Conservation (phyloP, 2,329 filamentous ascomycete genomes). For the Aspergillus carbonarius region DNA sequence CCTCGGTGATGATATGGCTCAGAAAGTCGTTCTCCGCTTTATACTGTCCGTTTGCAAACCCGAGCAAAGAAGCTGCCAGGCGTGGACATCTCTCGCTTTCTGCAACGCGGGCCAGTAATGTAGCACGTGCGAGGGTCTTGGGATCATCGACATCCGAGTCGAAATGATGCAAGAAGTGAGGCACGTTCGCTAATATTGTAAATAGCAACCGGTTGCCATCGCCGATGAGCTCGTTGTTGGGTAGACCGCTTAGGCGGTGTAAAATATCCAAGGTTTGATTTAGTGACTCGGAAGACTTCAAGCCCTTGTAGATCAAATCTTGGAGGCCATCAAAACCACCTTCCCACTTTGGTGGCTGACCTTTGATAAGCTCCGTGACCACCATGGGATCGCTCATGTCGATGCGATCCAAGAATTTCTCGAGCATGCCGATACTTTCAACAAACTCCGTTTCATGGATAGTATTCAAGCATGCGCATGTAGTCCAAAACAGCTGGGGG, state of each 20-base stretch:
- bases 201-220: constrained; percentile 80
- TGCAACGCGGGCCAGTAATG: constrained; percentile 68
- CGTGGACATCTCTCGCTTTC: constrained; percentile 67
- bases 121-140: constrained; percentile 62
- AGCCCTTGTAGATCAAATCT: constrained; percentile 81
- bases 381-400: constrained; percentile 72
- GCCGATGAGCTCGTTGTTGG: constrained; percentile 77
- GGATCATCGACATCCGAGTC: constrained; percentile 62
- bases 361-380: constrained; percentile 70
- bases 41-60: constrained; percentile 67
- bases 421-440: constrained; percentile 87
- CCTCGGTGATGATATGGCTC: constrained; percentile 67
- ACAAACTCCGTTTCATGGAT: constrained; percentile 95
- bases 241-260: constrained; percentile 74
- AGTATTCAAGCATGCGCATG: constrained; percentile 91
- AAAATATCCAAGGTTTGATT: constrained; percentile 74
- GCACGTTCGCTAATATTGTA: constrained; percentile 85
- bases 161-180: constrained; percentile 76
- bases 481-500: constrained; percentile 97
- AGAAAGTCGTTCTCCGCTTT: constrained; percentile 74
- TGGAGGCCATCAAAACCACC: constrained; percentile 84
- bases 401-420: constrained; percentile 79
- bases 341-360: constrained; percentile 83
- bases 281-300: constrained; percentile 81
- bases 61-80: constrained; percentile 67